Conservation (phyloP, 768 basidiomycete species). For the Pleurotus cornucopiae region DNA sequence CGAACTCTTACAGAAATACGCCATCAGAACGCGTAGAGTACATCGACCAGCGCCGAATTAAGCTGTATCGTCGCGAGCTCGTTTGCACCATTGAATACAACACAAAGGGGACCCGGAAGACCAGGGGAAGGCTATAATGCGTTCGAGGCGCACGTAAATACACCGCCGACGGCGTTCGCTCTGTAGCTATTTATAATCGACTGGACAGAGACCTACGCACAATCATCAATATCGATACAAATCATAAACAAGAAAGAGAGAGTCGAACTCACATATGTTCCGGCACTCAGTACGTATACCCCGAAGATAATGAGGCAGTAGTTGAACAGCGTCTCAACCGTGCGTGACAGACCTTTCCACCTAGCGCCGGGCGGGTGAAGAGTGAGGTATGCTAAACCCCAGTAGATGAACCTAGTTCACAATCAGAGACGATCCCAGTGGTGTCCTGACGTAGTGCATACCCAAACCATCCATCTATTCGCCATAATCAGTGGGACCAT, state of each 20-base stretch:
- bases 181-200: conserved; percentile 30
- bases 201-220: conserved; percentile 27
- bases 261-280: conserved; percentile 29
- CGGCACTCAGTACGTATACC: conserved; percentile 31
- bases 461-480: conserved; percentile 29
- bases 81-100: too few species aligned
- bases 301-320: conserved; percentile 33
- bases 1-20: too few species aligned
- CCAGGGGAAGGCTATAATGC: conserved; percentile 9
- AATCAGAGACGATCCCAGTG: not conserved
- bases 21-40: too few species aligned
- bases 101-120: too few species aligned
- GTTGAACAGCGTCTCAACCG: conserved; percentile 32
- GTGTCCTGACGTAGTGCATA: not conserved
- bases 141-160: conserved; percentile 31
- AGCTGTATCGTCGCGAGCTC: too few species aligned
- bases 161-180: conserved; percentile 21
- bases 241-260: conserved; percentile 12
- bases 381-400: conserved; percentile 38
- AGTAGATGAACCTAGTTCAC: conserved; percentile 32
- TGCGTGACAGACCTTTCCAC: conserved; percentile 28
- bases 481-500: not conserved
- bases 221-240: conserved; percentile 12
- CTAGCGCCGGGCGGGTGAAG: conserved; percentile 29
- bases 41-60: too few species aligned